Conservation (phyloP, 371 early-diverging fungal species). For the Mortierella sp. region DNA sequence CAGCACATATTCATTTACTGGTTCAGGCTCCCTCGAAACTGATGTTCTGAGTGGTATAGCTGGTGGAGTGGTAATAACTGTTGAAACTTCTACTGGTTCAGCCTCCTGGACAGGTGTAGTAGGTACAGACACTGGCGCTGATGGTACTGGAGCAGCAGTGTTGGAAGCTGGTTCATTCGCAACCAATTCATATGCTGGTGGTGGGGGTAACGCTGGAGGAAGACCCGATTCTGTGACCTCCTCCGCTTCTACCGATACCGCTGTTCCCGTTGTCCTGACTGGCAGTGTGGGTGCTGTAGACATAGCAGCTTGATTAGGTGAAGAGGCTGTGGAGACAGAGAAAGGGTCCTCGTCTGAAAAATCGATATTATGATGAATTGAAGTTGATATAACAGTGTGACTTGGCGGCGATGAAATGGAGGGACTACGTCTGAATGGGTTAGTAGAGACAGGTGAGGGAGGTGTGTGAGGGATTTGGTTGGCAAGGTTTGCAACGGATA, state of each 20-base stretch:
- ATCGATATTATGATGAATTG: neutral
- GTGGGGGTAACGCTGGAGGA: slow-evolving; percentile 33
- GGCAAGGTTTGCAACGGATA: slow-evolving; percentile 12
- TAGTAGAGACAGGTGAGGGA: slow-evolving; percentile 19
- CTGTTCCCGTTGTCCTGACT: neutral
- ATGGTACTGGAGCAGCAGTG: neutral
- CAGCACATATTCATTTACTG: slow-evolving; percentile 67
- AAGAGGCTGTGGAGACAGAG: slow-evolving; percentile 22
- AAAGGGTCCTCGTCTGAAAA: slow-evolving; percentile 36
- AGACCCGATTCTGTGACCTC: neutral
- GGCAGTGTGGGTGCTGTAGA: slow-evolving; percentile 5
- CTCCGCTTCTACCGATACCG: neutral
- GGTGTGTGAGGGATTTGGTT: slow-evolving; percentile 5
- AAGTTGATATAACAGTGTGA: neutral
- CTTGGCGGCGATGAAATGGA: slow-evolving; percentile 25
- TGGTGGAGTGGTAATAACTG: slow-evolving; percentile 6
- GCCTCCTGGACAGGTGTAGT: slow-evolving; percentile 3
- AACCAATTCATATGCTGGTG: slow-evolving; percentile 21
- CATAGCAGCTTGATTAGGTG: slow-evolving; percentile 1
- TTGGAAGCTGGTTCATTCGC: neutral
- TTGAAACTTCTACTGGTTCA: neutral
- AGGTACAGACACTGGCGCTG: neutral
- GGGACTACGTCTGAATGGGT: slow-evolving; percentile 42
- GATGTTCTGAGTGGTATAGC: slow-evolving; percentile 12
- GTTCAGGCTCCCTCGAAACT: slow-evolving; percentile 15